Conservation (phyloP, 257 asterid genomes). For the Apocynum venetum region DNA sequence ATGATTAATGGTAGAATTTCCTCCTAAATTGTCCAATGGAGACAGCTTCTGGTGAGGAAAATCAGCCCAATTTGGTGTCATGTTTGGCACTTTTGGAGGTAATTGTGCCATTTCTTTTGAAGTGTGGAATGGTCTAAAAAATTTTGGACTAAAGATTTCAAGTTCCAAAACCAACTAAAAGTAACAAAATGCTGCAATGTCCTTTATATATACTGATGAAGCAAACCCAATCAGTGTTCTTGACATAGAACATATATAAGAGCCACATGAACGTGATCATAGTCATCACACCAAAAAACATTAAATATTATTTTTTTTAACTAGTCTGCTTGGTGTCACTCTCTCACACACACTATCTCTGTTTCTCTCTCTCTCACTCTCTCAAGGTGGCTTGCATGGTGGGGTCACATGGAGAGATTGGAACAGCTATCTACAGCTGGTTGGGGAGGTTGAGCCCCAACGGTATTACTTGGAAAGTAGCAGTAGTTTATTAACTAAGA, state of each 20-base stretch:
- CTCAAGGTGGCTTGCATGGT: slow-evolving; percentile 23
- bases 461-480: slow-evolving; percentile 60
- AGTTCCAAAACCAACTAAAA: slow-evolving; percentile 22
- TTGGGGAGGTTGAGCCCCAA: slow-evolving; percentile 58
- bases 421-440: slow-evolving; percentile 91
- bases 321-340: not conserved
- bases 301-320: too few relatives aligned
- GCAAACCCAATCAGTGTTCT: slow-evolving; percentile 23
- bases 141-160: not conserved
- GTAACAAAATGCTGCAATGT: slow-evolving; percentile 5
- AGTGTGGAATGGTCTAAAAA: too few relatives aligned
- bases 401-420: slow-evolving; percentile 86
- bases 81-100: slow-evolving; percentile 77
- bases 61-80: slow-evolving; percentile 56
- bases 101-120: slow-evolving; percentile 58
- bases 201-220: slow-evolving; percentile 19
- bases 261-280: slow-evolving; percentile 41
- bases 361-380: not conserved
- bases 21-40: slow-evolving; percentile 29
- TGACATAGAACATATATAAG: slow-evolving; percentile 23
- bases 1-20: slow-evolving; percentile 10
- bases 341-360: not conserved
- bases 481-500: slow-evolving; percentile 45
- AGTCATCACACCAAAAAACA: slow-evolving; percentile 20
- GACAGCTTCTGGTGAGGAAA: slow-evolving; percentile 38